Percentiles rank a stretch among this genome's conserved stretches.
phyloP scores from a whole-genome alignment of 2,329 filamentous ascomycete genomes.

The Coleophoma eucalyptorum region DNA sequence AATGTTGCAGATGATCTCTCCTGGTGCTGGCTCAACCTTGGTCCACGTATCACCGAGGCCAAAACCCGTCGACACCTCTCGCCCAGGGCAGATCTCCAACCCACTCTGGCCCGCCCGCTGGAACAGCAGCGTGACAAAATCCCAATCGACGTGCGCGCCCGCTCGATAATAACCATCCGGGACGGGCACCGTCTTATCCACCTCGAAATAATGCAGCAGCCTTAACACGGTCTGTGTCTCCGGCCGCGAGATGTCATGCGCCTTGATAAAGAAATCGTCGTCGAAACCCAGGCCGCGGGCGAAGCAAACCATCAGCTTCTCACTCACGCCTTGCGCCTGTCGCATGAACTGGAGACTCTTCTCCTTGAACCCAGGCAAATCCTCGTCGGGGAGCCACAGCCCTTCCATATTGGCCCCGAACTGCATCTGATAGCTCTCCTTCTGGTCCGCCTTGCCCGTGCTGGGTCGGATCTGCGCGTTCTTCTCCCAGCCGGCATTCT shows the following conservation, averaged over 20 bases:
- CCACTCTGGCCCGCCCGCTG: conserved; percentile 57
- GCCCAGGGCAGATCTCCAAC: conserved; percentile 61
- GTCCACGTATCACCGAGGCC: conserved; percentile 60
- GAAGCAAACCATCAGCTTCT: conserved; percentile 52
- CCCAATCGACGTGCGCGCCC: conserved; percentile 62
- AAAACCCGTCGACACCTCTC: conserved; percentile 56
- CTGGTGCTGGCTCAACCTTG: conserved; percentile 49
- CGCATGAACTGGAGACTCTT: conserved; percentile 30
- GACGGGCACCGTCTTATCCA: conserved; percentile 29
- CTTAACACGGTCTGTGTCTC: conserved; percentile 50
- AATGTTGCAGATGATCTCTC: conserved; percentile 61
- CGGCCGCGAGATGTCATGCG: conserved; percentile 42
- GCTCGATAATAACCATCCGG: conserved; percentile 51
- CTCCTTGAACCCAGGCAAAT: conserved; percentile 44
- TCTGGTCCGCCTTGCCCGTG: conserved; percentile 49
- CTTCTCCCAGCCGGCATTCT: conserved; percentile 50
- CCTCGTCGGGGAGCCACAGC: conserved; percentile 27
- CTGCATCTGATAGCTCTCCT: conserved; percentile 57
- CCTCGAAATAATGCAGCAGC: conserved; percentile 54
- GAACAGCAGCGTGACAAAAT: conserved; percentile 58
- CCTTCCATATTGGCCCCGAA: conserved; percentile 33
- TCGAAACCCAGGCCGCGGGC: conserved; percentile 48
- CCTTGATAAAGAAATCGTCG: conserved; percentile 48
- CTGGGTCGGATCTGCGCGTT: conserved; percentile 51
- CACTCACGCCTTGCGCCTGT: conserved; percentile 37